Percentiles rank a stretch among this genome's conserved stretches.
phyloP scores from a whole-genome alignment of 2,329 filamentous ascomycete species.

The Alternaria dauci region DNA sequence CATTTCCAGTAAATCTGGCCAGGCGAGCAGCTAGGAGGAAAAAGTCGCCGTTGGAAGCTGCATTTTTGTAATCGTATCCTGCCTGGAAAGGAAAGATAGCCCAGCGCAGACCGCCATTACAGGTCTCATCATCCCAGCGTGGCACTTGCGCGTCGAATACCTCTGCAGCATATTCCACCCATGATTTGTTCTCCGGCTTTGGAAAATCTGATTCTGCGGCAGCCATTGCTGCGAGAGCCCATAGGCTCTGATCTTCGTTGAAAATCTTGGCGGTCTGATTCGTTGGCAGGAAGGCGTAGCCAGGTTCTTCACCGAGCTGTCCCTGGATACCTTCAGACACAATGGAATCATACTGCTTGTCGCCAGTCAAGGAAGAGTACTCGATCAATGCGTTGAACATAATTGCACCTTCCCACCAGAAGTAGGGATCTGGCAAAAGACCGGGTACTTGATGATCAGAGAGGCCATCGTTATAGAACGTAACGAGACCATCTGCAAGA shows the following conservation, averaged over 20 bases:
- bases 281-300: conserved; percentile 51
- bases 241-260: conserved; percentile 77
- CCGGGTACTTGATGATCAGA: conserved; percentile 20
- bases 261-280: conserved; percentile 57
- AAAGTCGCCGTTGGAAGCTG: conserved; percentile 76
- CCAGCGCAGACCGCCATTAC: conserved; percentile 73
- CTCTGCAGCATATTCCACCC: conserved; percentile 71
- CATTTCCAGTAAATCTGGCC: conserved; percentile 70
- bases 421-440: conserved; percentile 31
- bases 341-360: conserved; percentile 51
- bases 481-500: conserved; percentile 32
- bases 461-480: conserved; percentile 27
- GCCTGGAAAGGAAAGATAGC: conserved; percentile 79
- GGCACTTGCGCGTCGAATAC: conserved; percentile 74
- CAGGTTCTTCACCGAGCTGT: conserved; percentile 41
- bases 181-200: conserved; percentile 53
- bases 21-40: conserved; percentile 81
- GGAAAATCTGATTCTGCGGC: conserved; percentile 73
- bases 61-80: conserved; percentile 81
- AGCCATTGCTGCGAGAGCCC: conserved; percentile 71
- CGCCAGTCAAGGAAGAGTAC: conserved; percentile 55
- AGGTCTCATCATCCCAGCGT: conserved; percentile 71
- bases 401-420: conserved; percentile 35
- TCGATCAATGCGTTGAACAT: conserved; percentile 40
- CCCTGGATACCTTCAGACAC: conserved; percentile 52